A percentile compares a stretch with the other conserved stretches of the same genome.
Conservation (phyloP, 768 basidiomycete species). For the Hirschioporus abietinus region DNA sequence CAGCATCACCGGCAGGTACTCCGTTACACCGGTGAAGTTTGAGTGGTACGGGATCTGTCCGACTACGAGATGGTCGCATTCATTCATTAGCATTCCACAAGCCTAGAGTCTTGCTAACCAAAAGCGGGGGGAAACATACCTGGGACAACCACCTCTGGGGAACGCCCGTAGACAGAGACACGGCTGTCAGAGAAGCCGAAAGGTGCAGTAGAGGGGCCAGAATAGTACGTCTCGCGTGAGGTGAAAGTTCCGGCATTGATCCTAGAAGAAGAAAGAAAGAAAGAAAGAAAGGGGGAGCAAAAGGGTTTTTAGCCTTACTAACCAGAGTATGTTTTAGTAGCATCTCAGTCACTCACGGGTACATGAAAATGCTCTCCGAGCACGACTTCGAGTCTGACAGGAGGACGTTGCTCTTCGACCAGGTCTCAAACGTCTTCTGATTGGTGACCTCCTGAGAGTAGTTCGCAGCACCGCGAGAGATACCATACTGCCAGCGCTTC, state of each 20-base stretch:
- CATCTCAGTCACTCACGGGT: conserved; percentile 17
- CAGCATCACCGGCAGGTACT: conserved; percentile 25
- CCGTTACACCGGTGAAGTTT: conserved; percentile 21
- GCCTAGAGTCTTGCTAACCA: no score
- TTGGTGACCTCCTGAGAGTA: conserved; percentile 18
- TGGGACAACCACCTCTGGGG: conserved; percentile 27
- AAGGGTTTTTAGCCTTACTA: neutral
- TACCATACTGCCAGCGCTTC: conserved; percentile 20
- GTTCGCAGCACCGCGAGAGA: conserved; percentile 11
- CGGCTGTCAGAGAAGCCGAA: conserved; percentile 20
- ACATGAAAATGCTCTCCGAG: conserved; percentile 23
- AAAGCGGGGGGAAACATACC: neutral
- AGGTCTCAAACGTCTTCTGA: conserved; percentile 26
- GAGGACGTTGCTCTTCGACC: conserved; percentile 22
- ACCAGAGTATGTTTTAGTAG: neutral
- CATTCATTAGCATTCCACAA: no score
- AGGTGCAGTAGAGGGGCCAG: conserved; percentile 19
- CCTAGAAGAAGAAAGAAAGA: neutral
- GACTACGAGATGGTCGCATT: conserved; percentile 15
- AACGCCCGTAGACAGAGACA: conserved; percentile 19
- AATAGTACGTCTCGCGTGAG: neutral
- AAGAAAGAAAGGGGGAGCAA: no score
- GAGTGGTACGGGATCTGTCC: conserved; percentile 25
- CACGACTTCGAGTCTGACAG: conserved; percentile 18
- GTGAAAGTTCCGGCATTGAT: neutral